A percentile compares a stretch with the other conserved stretches of the same genome.
phyloP scores from a whole-genome alignment of 345 rosid species.

The Moringa oleifera region DNA sequence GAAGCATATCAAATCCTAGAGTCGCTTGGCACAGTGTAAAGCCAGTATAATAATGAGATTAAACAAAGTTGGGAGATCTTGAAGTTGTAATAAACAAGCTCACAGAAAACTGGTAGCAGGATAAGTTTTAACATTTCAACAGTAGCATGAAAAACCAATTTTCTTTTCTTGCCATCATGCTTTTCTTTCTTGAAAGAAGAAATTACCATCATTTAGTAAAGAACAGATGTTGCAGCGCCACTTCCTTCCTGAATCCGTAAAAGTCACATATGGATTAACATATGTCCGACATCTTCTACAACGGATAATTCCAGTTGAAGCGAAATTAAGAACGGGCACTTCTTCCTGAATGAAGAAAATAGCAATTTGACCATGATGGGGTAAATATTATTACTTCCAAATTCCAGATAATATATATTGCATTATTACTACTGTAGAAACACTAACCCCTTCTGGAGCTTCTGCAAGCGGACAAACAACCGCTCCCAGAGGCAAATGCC shows the following conservation, averaged over 20 bases:
- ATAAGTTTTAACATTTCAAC: not conserved
- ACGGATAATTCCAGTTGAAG: conserved; percentile 82
- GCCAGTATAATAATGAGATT: too few species aligned
- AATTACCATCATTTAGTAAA: conserved; percentile 87
- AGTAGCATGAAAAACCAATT: not conserved
- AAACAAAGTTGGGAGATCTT: too few species aligned
- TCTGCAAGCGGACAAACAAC: conserved; percentile 99
- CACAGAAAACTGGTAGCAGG: not conserved
- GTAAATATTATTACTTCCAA: too few species aligned
- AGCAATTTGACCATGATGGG: conserved; percentile 14
- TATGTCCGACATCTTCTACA: conserved; percentile 98
- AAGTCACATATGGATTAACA: conserved; percentile 86
- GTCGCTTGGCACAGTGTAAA: too few species aligned
- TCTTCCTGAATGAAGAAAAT: conserved; percentile 68
- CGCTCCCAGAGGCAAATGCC: conserved; percentile 99
- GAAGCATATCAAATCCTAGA: not conserved
- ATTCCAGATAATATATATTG: too few species aligned
- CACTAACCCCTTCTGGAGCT: conserved; percentile 86
- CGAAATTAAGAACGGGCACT: conserved; percentile 87
- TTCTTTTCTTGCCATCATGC: not conserved
- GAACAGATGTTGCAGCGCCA: conserved; percentile 99
- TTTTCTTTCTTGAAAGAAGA: not conserved
- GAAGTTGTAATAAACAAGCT: too few species aligned
- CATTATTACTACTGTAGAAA: conserved; percentile 13
- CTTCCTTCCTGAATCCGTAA: conserved; percentile 95